Percentiles rank a stretch among this genome's conserved stretches.
Conservation (phyloP, 2,329 filamentous ascomycete species). For the Cylindrodendrum hubeiense region DNA sequence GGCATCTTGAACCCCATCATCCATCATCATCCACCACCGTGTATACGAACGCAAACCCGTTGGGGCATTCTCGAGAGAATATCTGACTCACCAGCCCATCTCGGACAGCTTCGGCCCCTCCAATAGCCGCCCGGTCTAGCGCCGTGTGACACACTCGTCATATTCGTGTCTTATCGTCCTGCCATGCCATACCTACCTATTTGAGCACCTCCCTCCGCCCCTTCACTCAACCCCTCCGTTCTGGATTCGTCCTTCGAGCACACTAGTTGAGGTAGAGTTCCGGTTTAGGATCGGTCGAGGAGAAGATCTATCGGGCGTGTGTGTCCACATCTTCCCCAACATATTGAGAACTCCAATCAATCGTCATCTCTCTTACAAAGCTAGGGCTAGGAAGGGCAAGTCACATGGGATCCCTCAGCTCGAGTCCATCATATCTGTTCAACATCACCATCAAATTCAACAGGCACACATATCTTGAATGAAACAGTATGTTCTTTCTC, state of each 20-base stretch:
- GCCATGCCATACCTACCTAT: constrained; percentile 21
- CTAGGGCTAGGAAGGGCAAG: background rate
- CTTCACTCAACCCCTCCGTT: background rate
- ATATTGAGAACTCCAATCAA: background rate
- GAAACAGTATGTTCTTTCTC: background rate
- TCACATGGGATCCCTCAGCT: background rate
- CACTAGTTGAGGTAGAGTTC: background rate
- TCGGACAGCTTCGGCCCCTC: constrained; percentile 8
- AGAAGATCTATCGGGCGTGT: too few relatives aligned
- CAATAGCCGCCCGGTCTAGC: constrained; percentile 8
- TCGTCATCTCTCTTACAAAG: background rate
- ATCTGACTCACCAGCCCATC: constrained; percentile 9
- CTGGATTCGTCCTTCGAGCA: background rate
- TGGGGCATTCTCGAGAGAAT: background rate
- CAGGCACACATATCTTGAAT: background rate
- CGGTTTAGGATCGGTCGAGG: background rate
- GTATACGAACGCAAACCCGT: background rate
- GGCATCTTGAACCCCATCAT: constrained; percentile 10
- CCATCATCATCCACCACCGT: background rate
- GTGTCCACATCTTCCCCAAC: background rate
- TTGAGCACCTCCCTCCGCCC: constrained; percentile 2
- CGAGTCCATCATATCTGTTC: background rate
- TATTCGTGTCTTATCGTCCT: constrained; percentile 23
- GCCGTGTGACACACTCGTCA: constrained; percentile 5
- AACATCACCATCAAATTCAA: background rate